A percentile compares a stretch with the other conserved stretches of the same genome.
phyloP scores from a whole-genome alignment of 2,329 filamentous ascomycete genomes.

The Coniochaeta pulveracea region DNA sequence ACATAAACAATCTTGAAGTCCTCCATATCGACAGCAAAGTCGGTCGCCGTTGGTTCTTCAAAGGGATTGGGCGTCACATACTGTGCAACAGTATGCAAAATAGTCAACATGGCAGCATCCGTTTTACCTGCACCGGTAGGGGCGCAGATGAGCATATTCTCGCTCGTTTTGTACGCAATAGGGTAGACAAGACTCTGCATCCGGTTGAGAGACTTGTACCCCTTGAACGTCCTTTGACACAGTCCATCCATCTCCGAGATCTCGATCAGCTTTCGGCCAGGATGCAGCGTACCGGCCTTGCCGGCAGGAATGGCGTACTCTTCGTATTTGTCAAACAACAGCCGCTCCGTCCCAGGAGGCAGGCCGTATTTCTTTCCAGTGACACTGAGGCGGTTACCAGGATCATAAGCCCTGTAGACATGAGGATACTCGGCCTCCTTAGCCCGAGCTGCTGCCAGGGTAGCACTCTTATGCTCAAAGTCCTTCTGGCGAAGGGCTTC shows the following conservation, averaged over 20 bases:
- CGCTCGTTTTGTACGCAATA: conserved; percentile 87
- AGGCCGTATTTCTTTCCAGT: conserved; percentile 75
- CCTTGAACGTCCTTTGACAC: conserved; percentile 83
- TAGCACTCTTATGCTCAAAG: conserved; percentile 68
- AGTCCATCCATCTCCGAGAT: conserved; percentile 81
- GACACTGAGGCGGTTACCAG: conserved; percentile 74
- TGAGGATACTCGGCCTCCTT: conserved; percentile 79
- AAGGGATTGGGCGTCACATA: conserved; percentile 72
- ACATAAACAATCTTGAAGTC: conserved; percentile 99
- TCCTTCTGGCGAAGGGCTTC: conserved; percentile 67
- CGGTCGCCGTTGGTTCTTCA: conserved; percentile 58
- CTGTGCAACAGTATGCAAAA: conserved; percentile 81
- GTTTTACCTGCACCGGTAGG: conserved; percentile 98
- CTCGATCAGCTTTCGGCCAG: conserved; percentile 62
- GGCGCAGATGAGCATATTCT: conserved; percentile 98
- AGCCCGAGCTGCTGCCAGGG: conserved; percentile 59
- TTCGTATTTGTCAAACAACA: conserved; percentile 69
- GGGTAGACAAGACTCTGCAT: conserved; percentile 98
- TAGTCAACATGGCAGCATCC: conserved; percentile 93
- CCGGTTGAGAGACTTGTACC: conserved; percentile 85
- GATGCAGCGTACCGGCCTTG: conserved; percentile 62
- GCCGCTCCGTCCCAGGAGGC: conserved; percentile 61
- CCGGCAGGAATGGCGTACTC: conserved; percentile 81
- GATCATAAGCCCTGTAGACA: conserved; percentile 74
- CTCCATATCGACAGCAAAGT: conserved; percentile 73